Evolutionary conservation across 495 filamentous ascomycete species (phyloP).

Genomic region (Penicillium coffeae): DNA sequence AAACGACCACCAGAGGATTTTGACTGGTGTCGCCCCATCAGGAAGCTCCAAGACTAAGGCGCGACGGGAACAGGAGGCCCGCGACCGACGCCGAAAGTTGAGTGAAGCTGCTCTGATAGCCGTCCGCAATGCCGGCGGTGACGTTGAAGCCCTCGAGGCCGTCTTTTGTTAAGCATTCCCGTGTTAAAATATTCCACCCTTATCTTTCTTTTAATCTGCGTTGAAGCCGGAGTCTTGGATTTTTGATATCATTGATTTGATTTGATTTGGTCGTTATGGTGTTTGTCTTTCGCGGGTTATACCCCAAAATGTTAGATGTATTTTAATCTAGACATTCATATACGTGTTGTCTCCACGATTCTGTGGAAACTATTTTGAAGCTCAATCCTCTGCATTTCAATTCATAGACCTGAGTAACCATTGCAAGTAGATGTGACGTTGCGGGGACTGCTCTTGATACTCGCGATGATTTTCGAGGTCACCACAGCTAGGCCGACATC

Average conservation of each 20-base stretch:
- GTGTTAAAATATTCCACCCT: constrained; percentile 4
- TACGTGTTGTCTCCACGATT: constrained; percentile 10
- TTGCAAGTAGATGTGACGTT: no score
- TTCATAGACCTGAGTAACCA: no score
- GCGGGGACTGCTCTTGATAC: no score
- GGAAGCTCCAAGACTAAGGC: constrained; percentile 93
- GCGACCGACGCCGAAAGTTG: constrained; percentile 70
- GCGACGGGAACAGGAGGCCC: constrained; percentile 78
- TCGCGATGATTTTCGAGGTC: no score
- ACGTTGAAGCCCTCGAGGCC: constrained; percentile 55
- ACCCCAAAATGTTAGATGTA: constrained; percentile 26
- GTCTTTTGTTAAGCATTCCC: constrained; percentile 32
- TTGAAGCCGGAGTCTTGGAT: constrained; percentile 22
- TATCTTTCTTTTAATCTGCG: constrained; percentile 10
- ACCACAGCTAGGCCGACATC: no score
- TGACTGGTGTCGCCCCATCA: constrained; percentile 87
- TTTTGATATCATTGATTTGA: constrained; percentile 24
- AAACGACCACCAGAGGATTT: constrained; percentile 69
- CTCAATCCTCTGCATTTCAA: background rate
- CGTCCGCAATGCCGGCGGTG: constrained; percentile 75
- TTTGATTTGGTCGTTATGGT: constrained; percentile 26
- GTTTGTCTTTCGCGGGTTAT: constrained; percentile 16
- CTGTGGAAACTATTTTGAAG: background rate
- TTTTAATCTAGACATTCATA: constrained; percentile 24
- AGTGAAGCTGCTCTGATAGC: constrained; percentile 69